A percentile compares a stretch with the other conserved stretches of the same genome.
phyloP scores from a whole-genome alignment of 306 rosid genomes.

The Pyrus bretschneideri region DNA sequence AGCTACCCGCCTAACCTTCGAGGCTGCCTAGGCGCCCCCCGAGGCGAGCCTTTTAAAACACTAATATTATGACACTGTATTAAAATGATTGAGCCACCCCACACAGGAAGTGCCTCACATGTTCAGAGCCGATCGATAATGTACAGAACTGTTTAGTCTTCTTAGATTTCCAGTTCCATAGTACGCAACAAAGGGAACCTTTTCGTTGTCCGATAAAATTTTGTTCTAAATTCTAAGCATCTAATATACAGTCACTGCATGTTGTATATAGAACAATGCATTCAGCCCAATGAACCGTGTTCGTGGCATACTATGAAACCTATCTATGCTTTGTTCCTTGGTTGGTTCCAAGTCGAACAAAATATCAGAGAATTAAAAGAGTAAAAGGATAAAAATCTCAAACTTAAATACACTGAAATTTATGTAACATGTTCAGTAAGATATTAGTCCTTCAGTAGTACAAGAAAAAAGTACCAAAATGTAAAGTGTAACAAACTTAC shows the following conservation, averaged over 20 bases:
- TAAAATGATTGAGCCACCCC: neutral
- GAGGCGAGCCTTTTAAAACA: neutral
- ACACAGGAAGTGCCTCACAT: neutral
- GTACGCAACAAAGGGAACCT: neutral
- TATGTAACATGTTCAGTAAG: neutral
- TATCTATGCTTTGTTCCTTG: neutral
- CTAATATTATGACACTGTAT: slow-evolving; percentile 19
- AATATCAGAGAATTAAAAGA: neutral
- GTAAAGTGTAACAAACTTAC: neutral
- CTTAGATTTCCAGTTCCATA: slow-evolving; percentile 13
- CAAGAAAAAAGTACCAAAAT: neutral
- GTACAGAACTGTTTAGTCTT: slow-evolving; percentile 6
- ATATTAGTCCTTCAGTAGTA: neutral
- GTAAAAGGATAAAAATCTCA: neutral
- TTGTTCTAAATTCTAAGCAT: neutral
- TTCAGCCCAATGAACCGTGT: neutral
- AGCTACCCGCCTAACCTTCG: no score
- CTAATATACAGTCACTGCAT: slow-evolving; percentile 2
- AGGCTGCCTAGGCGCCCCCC: no score
- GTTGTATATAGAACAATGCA: neutral
- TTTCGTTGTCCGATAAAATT: neutral
- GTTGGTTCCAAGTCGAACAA: neutral
- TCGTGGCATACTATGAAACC: neutral
- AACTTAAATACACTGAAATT: neutral
- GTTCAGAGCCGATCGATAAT: slow-evolving; percentile 1